Conservation (phyloP, 129 eudicot genomes). For the Chrysanthemum lavandulifolium region DNA sequence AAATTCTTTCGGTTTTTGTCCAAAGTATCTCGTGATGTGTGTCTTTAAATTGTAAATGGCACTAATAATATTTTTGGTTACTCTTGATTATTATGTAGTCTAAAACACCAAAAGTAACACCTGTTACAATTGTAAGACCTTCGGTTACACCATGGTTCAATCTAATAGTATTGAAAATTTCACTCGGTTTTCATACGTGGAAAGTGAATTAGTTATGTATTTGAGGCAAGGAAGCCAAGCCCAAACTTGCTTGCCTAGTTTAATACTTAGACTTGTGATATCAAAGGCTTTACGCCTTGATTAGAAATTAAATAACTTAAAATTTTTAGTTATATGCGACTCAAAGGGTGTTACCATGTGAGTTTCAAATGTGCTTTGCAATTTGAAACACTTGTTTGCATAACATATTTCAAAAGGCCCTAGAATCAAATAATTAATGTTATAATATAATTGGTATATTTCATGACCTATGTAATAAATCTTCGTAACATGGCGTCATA, state of each 20-base stretch:
- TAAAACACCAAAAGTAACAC: slow-evolving; percentile 15
- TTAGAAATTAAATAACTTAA: not conserved
- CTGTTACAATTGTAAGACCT: slow-evolving; percentile 19
- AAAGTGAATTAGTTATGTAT: too few species aligned
- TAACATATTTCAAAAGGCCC: too few species aligned
- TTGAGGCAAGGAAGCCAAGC: not conserved
- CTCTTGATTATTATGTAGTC: slow-evolving; percentile 28
- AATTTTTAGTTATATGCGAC: not conserved
- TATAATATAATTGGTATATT: too few species aligned
- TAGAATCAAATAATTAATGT: not conserved
- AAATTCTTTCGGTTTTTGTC: not conserved
- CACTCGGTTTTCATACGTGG: not conserved
- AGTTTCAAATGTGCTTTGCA: not conserved
- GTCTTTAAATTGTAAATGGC: not conserved
- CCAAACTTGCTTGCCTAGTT: not conserved
- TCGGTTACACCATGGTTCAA: slow-evolving; percentile 36
- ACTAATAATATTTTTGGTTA: not conserved
- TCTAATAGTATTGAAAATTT: not conserved
- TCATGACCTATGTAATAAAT: too few species aligned
- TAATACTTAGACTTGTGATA: too few species aligned
- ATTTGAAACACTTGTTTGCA: not conserved
- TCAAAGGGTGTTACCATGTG: not conserved
- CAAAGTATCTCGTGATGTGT: not conserved
- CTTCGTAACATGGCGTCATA: too few species aligned
- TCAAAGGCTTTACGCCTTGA: too few species aligned